phyloP scores from a whole-genome alignment of 257 asterid species.

The Nicotiana benthamiana region DNA sequence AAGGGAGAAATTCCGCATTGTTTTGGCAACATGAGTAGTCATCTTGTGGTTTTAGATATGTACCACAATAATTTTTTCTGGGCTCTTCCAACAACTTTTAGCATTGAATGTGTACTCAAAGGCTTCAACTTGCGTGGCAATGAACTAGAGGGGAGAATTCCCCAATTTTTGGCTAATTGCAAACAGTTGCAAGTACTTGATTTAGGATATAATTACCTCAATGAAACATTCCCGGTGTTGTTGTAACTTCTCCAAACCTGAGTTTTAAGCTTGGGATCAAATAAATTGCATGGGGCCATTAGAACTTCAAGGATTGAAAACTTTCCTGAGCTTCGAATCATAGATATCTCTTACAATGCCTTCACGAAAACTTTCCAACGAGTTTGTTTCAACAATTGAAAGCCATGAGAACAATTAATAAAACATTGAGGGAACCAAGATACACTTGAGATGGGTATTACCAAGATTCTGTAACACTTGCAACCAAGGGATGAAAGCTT shows the following conservation, averaged over 20 bases:
- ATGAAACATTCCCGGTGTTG: background rate
- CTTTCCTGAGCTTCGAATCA: background rate
- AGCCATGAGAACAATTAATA: background rate
- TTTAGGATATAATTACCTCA: background rate
- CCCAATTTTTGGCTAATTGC: too few species aligned
- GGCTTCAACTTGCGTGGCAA: too few species aligned
- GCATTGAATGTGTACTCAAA: too few species aligned
- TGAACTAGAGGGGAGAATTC: too few species aligned
- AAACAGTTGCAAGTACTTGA: too few species aligned
- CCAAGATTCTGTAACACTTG: background rate
- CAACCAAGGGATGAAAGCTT: background rate
- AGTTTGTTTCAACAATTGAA: background rate
- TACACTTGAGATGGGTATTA: background rate
- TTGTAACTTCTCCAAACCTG: conserved; percentile 2
- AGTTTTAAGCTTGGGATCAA: background rate
- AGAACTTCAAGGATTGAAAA: background rate
- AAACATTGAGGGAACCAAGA: background rate
- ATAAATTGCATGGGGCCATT: background rate
- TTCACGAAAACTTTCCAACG: background rate
- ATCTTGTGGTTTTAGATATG: too few species aligned
- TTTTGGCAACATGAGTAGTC: too few species aligned
- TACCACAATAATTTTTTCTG: too few species aligned
- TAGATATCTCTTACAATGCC: background rate
- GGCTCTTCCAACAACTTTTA: too few species aligned
- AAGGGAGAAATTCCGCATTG: too few species aligned